phyloP scores from a whole-genome alignment of 2,329 filamentous ascomycete genomes.

The Ceratocystis huliohia region DNA sequence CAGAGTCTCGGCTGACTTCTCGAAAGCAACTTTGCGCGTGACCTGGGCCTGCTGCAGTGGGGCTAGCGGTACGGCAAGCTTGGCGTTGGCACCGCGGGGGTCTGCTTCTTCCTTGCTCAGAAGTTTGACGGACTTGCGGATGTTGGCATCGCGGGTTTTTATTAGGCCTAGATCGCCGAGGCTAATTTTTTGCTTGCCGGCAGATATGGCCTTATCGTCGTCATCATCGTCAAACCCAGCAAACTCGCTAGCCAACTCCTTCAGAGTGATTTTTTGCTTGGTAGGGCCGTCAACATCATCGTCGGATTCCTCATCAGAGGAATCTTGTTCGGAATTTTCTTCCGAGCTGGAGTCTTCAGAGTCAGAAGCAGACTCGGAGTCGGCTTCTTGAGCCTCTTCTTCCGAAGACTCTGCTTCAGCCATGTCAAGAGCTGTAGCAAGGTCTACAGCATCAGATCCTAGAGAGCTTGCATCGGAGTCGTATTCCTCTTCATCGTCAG shows the following conservation, averaged over 20 bases:
- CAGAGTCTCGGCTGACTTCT: constrained; percentile 83
- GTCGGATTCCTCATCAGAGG: constrained; percentile 35
- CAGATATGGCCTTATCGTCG: constrained; percentile 30
- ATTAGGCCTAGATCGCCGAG: constrained; percentile 62
- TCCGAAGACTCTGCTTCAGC: constrained; percentile 39
- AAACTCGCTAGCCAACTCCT: constrained; percentile 57
- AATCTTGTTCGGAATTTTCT: constrained; percentile 34
- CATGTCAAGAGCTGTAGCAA: constrained; percentile 45
- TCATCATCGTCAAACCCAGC: constrained; percentile 49
- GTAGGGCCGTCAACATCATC: constrained; percentile 46
- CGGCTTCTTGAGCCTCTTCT: constrained; percentile 35
- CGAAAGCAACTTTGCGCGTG: constrained; percentile 69
- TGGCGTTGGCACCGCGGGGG: constrained; percentile 38
- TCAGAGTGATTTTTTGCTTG: constrained; percentile 32
- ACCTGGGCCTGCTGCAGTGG: constrained; percentile 77
- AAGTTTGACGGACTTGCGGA: constrained; percentile 69
- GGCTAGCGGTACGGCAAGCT: constrained; percentile 69
- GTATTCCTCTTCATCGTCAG: constrained; percentile 37
- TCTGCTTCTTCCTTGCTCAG: constrained; percentile 51
- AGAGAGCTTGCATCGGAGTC: constrained; percentile 46
- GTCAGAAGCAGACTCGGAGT: constrained; percentile 33
- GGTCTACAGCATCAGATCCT: constrained; percentile 46
- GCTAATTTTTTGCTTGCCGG: constrained; percentile 51
- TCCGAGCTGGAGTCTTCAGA: constrained; percentile 32
- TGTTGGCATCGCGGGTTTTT: constrained; percentile 57